Conservation (phyloP, 2,329 filamentous ascomycete species). For the Verticillium longisporum region DNA sequence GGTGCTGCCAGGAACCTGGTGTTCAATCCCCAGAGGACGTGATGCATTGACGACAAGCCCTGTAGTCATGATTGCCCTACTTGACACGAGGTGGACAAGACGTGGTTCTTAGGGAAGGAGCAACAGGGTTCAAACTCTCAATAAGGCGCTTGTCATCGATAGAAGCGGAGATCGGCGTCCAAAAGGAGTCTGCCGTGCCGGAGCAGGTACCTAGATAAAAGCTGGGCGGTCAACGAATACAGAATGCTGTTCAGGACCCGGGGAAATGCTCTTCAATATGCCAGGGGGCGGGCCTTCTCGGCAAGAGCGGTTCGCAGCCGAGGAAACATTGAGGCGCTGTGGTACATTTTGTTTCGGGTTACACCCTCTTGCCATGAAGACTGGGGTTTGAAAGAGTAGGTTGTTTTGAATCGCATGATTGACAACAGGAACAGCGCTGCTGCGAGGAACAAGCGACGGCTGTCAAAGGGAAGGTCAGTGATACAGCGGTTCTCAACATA, state of each 20-base stretch:
- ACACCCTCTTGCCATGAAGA: background rate
- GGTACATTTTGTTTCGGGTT: background rate
- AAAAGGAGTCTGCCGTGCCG: slow-evolving; percentile 28
- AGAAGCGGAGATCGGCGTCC: slow-evolving; percentile 26
- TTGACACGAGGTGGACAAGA: background rate
- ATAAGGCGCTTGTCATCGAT: slow-evolving; percentile 13
- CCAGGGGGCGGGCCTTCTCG: slow-evolving; percentile 13
- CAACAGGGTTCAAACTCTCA: background rate
- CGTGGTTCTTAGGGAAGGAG: background rate
- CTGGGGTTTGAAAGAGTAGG: background rate
- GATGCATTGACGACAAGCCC: background rate
- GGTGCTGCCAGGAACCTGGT: background rate
- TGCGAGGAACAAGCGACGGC: no score
- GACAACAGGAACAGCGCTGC: no score
- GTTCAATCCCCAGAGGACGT: background rate
- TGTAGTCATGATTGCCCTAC: background rate
- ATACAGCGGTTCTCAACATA: no score
- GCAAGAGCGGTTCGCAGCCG: slow-evolving; percentile 16
- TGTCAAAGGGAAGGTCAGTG: no score
- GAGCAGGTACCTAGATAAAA: slow-evolving; percentile 25
- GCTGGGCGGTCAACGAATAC: slow-evolving; percentile 15
- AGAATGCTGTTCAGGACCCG: slow-evolving; percentile 6
- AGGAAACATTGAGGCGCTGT: background rate
- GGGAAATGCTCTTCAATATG: slow-evolving; percentile 4
- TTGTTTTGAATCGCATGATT: background rate